Evolutionary conservation across 495 filamentous ascomycete genomes (phyloP).

Genomic region (Aspergillus avenaceus): DNA sequence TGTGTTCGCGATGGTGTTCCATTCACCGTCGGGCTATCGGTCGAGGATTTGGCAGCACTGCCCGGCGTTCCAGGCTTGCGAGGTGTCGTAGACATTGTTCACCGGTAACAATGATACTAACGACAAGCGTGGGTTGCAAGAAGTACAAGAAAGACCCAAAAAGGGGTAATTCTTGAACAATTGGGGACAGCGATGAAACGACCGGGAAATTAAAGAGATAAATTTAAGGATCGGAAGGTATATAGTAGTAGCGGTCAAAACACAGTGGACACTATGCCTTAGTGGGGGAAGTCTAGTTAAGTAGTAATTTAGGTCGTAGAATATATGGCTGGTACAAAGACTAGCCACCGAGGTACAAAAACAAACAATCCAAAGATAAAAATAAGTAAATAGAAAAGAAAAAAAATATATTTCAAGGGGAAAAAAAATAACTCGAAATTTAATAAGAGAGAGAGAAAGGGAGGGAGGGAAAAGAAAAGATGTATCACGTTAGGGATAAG

Average conservation of each 20-base stretch:
- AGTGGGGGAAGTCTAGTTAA: conserved; percentile 14
- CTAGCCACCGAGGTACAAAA: conserved; percentile 6
- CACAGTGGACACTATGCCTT: conserved; percentile 19
- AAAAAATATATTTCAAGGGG: no score
- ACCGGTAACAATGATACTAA: conserved; percentile 18
- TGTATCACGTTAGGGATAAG: conserved; percentile 5
- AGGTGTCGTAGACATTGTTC: conserved; percentile 42
- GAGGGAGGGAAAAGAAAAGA: background rate
- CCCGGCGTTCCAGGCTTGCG: conserved; percentile 40
- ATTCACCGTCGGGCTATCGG: conserved; percentile 30
- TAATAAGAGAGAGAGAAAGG: background rate
- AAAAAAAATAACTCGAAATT: background rate
- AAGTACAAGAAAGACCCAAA: conserved; percentile 10
- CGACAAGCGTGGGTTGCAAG: conserved; percentile 6
- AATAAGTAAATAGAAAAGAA: background rate
- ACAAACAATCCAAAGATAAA: background rate
- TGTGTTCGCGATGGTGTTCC: conserved; percentile 39
- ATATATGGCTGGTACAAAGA: conserved; percentile 3
- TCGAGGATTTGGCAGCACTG: conserved; percentile 36
- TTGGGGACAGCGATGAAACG: conserved; percentile 17
- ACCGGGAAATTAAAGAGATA: conserved; percentile 24
- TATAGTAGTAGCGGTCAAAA: conserved; percentile 31
- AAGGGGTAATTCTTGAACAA: conserved; percentile 3
- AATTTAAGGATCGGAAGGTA: conserved; percentile 22
- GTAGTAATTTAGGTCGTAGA: background rate